phyloP scores from a whole-genome alignment of 148 eudicot genomes.

The Bassia scoparia region DNA sequence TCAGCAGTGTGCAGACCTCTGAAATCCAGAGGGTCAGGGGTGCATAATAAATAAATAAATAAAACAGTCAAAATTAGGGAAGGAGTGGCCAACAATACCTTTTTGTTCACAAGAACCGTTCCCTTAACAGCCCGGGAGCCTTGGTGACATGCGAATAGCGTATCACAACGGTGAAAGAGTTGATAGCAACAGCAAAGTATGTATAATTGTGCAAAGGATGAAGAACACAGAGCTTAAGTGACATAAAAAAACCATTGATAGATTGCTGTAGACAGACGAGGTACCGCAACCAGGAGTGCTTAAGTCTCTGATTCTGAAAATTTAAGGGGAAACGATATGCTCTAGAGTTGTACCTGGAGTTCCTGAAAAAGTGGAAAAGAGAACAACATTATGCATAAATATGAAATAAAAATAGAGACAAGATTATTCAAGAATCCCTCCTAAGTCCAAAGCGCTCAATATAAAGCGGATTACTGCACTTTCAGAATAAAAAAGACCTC shows the following conservation, averaged over 20 bases:
- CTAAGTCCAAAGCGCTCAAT: neutral
- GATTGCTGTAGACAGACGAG: conserved; percentile 12
- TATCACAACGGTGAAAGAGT: conserved; percentile 59
- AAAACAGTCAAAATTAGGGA: neutral
- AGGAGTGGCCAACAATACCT: conserved; percentile 35
- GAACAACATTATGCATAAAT: neutral
- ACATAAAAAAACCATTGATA: neutral
- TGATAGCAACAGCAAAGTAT: neutral
- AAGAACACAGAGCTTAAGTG: neutral
- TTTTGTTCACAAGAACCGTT: conserved; percentile 71
- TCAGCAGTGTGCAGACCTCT: no score
- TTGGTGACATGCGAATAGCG: conserved; percentile 69
- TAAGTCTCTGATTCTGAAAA: conserved; percentile 18
- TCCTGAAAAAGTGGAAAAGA: neutral
- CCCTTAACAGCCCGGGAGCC: conserved; percentile 93
- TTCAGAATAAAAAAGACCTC: neutral
- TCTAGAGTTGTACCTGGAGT: conserved; percentile 30
- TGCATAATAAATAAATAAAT: no score
- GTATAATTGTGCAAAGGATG: neutral
- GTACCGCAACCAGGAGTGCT: conserved; percentile 41
- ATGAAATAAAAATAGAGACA: neutral
- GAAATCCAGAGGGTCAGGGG: no score
- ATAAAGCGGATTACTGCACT: neutral
- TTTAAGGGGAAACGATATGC: conserved; percentile 14
- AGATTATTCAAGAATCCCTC: neutral